Conservation (phyloP, 331 rosid species). For the Stylosanthes scabra region DNA sequence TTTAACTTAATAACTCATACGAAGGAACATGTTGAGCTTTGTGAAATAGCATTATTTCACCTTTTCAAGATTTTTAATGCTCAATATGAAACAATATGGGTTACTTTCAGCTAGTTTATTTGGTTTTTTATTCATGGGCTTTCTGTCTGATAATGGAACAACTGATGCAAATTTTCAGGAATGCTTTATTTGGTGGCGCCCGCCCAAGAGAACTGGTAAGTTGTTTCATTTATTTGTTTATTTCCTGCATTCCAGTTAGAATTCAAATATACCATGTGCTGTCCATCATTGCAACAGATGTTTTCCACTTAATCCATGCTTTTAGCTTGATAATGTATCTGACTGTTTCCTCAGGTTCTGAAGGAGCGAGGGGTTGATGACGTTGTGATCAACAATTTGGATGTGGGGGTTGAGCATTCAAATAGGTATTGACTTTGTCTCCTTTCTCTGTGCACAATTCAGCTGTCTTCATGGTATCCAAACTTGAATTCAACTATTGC, state of each 20-base stretch:
- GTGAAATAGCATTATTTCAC: slow-evolving; percentile 2
- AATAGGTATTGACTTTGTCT: slow-evolving; percentile 74
- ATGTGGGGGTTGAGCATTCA: slow-evolving; percentile 59
- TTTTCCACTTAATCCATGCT: not conserved
- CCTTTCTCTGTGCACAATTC: slow-evolving; percentile 1
- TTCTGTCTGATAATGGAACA: slow-evolving; percentile 31
- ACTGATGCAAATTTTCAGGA: slow-evolving; percentile 67
- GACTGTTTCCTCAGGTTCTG: slow-evolving; percentile 70
- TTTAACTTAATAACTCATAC: slow-evolving; percentile 12
- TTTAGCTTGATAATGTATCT: slow-evolving; percentile 3
- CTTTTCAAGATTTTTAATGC: slow-evolving; percentile 3
- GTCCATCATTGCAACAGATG: not conserved
- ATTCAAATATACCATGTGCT: not conserved
- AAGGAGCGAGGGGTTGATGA: slow-evolving; percentile 91
- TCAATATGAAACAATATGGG: slow-evolving; percentile 7
- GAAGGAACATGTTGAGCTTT: slow-evolving; percentile 24
- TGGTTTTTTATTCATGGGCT: slow-evolving; percentile 2
- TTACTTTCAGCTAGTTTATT: slow-evolving; percentile 33
- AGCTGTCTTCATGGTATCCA: not conserved
- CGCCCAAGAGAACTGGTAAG: slow-evolving; percentile 96
- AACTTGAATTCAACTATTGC: slow-evolving; percentile 17
- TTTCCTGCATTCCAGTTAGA: slow-evolving; percentile 18
- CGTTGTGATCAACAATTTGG: slow-evolving; percentile 54
- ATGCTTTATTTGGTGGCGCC: slow-evolving; percentile 95
- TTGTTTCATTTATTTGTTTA: slow-evolving; percentile 19